Conservation (phyloP, 257 asterid genomes). For the Jasminum sambac region DNA sequence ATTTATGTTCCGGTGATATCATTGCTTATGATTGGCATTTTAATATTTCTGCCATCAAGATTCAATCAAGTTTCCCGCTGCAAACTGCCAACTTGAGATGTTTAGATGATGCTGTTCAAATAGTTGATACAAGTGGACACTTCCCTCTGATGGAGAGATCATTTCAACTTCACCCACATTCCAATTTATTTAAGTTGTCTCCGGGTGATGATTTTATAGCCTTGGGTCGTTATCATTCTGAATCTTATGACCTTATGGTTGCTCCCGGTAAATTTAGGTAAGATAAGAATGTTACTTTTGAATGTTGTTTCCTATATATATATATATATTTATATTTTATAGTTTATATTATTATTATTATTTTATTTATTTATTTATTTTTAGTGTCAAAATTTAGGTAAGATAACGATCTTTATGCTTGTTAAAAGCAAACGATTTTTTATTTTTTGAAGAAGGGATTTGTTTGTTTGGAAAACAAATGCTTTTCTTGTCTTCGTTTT, state of each 20-base stretch:
- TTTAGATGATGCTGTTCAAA: conserved; percentile 4
- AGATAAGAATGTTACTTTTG: no score
- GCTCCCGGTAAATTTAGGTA: conserved; percentile 20
- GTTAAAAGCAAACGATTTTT: no score
- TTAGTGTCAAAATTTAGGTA: no score
- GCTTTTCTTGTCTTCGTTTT: no score
- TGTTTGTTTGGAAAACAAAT: no score
- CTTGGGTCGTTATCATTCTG: not conserved
- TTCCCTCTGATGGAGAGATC: not conserved
- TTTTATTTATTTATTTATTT: no score
- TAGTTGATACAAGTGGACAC: not conserved
- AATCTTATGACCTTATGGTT: conserved; percentile 15
- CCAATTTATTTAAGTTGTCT: conserved; percentile 3
- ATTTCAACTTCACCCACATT: conserved; percentile 12
- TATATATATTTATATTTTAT: no score
- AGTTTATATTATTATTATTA: no score
- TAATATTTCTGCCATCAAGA: conserved; percentile 7
- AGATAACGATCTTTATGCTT: no score
- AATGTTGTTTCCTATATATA: no score
- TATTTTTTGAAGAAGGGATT: no score
- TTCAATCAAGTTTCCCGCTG: conserved; percentile 9
- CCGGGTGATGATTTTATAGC: conserved; percentile 21
- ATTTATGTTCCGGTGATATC: conserved; percentile 3
- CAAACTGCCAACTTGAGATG: not conserved
- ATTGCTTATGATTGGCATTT: conserved; percentile 12